Percentiles rank a stretch among this genome's conserved stretches.
Evolutionary conservation across 2,329 filamentous ascomycete genomes (phyloP).

Genomic region (Microdochium trichocladiopsis): DNA sequence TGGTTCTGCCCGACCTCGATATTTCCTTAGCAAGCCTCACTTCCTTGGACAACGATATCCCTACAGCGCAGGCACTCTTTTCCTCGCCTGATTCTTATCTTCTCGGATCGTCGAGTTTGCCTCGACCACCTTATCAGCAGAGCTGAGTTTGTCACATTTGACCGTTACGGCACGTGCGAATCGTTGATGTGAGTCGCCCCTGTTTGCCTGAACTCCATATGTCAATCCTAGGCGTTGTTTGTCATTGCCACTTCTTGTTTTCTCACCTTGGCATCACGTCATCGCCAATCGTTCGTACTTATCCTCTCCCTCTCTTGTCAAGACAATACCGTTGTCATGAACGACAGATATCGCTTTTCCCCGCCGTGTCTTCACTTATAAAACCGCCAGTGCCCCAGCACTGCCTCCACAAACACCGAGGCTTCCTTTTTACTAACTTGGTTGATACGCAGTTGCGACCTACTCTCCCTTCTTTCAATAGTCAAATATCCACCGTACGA

Average conservation of each 20-base stretch:
- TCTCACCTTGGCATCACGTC: neutral
- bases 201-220: neutral
- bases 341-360: neutral
- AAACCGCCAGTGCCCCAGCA: no score
- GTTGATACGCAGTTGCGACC: neutral
- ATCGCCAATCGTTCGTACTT: neutral
- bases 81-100: neutral
- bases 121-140: neutral
- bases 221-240: neutral
- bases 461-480: neutral
- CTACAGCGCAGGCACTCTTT: neutral
- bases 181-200: neutral
- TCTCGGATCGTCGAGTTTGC: neutral
- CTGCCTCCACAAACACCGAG: neutral
- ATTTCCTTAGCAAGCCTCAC: neutral
- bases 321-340: neutral
- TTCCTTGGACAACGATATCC: neutral
- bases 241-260: neutral
- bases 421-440: neutral
- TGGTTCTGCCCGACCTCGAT: neutral
- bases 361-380: no score
- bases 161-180: neutral
- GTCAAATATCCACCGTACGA: conserved; percentile 6
- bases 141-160: neutral
- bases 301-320: no score